phyloP scores from a whole-genome alignment of 768 basidiomycete species.

The Mrakia hoshinonis region DNA sequence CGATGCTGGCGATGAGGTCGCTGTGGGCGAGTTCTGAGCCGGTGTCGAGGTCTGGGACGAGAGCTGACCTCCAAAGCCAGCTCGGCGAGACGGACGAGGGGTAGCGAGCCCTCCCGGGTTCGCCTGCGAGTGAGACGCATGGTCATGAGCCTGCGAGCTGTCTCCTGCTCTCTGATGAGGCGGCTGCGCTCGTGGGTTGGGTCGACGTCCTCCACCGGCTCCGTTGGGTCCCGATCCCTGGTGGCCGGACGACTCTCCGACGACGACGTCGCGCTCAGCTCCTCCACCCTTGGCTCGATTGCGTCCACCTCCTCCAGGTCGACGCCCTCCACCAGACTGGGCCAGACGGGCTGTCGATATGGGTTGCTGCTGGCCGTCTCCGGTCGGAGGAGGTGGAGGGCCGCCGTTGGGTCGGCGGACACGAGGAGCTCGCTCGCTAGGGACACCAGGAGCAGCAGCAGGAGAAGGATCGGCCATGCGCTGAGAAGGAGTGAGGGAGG shows the following conservation, averaged over 20 bases:
- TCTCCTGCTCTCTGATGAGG: not conserved
- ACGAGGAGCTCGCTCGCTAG: not conserved
- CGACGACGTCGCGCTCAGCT: not conserved
- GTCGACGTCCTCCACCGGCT: not conserved
- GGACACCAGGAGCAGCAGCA: not conserved
- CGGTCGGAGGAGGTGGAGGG: not conserved
- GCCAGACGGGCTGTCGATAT: not conserved
- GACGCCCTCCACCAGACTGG: not conserved
- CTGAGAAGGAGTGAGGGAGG: not conserved
- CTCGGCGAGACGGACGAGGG: constrained; percentile 4
- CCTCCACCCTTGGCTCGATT: not conserved
- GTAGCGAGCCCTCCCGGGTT: not conserved
- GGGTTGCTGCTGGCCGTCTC: not conserved
- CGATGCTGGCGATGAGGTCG: not conserved
- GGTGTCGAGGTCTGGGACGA: not conserved
- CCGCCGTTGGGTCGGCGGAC: not conserved
- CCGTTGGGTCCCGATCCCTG: not conserved
- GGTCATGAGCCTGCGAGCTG: not conserved
- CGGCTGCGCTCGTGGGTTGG: not conserved
- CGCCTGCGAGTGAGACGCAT: not conserved
- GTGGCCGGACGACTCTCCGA: not conserved
- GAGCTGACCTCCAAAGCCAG: constrained; percentile 1
- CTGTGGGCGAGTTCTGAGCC: not conserved
- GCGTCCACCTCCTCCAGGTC: not conserved
- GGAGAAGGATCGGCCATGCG: not conserved